Evolutionary conservation across 1,284 basidiomycete genomes (phyloP).

Genomic region (Trametes hirsuta): DNA sequence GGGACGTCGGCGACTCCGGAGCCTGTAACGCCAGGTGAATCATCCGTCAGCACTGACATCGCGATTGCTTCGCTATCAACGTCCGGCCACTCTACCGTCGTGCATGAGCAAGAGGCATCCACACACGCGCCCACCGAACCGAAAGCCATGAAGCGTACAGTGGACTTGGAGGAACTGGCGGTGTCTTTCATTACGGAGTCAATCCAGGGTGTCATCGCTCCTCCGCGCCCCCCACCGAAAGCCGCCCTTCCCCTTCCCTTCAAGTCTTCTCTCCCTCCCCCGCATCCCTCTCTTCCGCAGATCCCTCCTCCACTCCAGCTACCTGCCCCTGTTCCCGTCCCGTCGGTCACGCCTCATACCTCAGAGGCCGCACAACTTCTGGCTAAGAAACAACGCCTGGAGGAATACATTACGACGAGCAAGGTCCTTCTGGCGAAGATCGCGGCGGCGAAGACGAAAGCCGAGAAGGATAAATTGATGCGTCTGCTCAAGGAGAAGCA

Average conservation of each 20-base stretch:
- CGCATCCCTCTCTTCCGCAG: neutral
- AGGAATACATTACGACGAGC: constrained; percentile 70
- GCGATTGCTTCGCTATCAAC: neutral
- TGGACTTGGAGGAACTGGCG: constrained; percentile 50
- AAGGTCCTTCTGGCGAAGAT: constrained; percentile 67
- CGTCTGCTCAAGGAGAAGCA: constrained; percentile 52
- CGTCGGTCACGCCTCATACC: neutral
- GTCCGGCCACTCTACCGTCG: neutral
- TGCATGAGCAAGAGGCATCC: neutral
- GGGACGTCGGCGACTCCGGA: constrained; percentile 20
- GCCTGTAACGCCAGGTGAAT: constrained; percentile 14
- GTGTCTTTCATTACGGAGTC: constrained; percentile 58
- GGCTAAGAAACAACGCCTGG: constrained; percentile 57
- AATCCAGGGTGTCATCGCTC: constrained; percentile 41
- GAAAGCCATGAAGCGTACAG: neutral
- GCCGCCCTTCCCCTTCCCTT: neutral
- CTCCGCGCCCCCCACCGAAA: neutral
- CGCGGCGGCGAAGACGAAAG: constrained; percentile 54
- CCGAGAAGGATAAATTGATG: constrained; percentile 64
- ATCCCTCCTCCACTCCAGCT: neutral
- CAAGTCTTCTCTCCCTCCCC: neutral
- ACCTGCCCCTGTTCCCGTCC: neutral
- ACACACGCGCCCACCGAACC: neutral
- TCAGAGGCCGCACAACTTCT: constrained; percentile 34
- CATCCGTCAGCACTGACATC: neutral